These are phyloP conservation scores for Spathaspora girioi DNA, from an alignment of 805 yeast species.

Conservation along the genomic window DNA sequence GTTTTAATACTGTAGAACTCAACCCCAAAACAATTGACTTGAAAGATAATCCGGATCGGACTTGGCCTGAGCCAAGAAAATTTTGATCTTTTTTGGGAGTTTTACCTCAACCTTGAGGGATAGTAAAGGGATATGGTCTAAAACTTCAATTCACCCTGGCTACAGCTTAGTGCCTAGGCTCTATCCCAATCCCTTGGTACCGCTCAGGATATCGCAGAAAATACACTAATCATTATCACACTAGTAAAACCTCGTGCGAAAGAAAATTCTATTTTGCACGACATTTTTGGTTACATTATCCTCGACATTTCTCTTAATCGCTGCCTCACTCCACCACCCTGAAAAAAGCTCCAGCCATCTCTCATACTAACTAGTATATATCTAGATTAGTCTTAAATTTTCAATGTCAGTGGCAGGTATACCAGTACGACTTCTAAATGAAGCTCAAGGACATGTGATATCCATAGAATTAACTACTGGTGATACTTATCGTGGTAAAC, in stretches of 20 bases:
- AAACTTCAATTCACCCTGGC: too few species aligned
- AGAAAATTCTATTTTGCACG: not conserved
- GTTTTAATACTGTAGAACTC: too few species aligned
- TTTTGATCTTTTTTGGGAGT: too few species aligned
- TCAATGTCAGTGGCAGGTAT: slow-evolving; percentile 59
- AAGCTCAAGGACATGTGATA: slow-evolving; percentile 84
- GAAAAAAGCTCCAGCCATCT: not conserved
- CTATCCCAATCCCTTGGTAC: too few species aligned
- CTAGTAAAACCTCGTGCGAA: too few species aligned
- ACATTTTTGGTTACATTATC: not conserved
- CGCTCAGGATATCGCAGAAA: too few species aligned
- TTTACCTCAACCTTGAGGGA: too few species aligned
- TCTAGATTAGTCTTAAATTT: too few species aligned
- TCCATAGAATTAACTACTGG: slow-evolving; percentile 83
- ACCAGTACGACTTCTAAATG: slow-evolving; percentile 83
- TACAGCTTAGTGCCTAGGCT: too few species aligned
- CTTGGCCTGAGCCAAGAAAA: not conserved
- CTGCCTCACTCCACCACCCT: not conserved
- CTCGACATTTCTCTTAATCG: too few species aligned
- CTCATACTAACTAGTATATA: not conserved
- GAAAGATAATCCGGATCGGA: not conserved
- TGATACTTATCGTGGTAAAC: slow-evolving; percentile 81
- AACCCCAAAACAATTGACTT: not conserved
- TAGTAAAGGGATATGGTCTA: too few species aligned
- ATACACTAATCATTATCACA: too few species aligned